Evolutionary conservation across 2,329 filamentous ascomycete species (phyloP).

Genomic region (Stachybotrys chartarum): DNA sequence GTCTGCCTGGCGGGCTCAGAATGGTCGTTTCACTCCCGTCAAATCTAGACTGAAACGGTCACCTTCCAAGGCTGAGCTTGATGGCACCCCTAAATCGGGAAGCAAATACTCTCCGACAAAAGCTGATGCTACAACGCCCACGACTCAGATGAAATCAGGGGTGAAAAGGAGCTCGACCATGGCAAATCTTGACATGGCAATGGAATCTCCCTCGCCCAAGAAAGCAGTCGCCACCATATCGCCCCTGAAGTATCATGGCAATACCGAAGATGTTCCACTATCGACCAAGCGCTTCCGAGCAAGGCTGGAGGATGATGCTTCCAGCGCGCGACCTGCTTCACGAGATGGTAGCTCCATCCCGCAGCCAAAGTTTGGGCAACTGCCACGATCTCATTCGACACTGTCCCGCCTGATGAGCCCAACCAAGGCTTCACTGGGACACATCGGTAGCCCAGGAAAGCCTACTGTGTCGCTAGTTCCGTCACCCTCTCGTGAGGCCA

Average conservation of each 20-base stretch:
- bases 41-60: conserved; percentile 28
- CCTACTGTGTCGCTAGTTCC: conserved; percentile 24
- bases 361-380: conserved; percentile 30
- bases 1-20: conserved; percentile 63
- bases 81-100: conserved; percentile 27
- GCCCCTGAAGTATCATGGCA: conserved; percentile 20
- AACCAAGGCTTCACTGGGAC: conserved; percentile 66
- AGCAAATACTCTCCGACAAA: conserved; percentile 50
- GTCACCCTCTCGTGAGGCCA: conserved; percentile 42
- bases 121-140: conserved; percentile 54
- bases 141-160: conserved; percentile 24
- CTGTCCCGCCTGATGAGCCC: conserved; percentile 63
- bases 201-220: conserved; percentile 14
- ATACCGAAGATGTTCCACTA: conserved; percentile 64
- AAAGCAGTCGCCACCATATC: conserved; percentile 11
- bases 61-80: conserved; percentile 38
- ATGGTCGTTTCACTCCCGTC: conserved; percentile 44
- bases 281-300: conserved; percentile 16
- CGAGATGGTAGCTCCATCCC: conserved; percentile 43
- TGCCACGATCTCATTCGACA: conserved; percentile 39
- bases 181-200: conserved; percentile 22
- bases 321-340: conserved; percentile 54
- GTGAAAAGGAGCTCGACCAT: conserved; percentile 24
- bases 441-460: conserved; percentile 23
- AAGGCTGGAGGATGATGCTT: conserved; percentile 57